Percentiles rank a stretch among this genome's conserved stretches.
phyloP scores from a whole-genome alignment of 768 basidiomycete genomes.

The Scleroderma citrinum region DNA sequence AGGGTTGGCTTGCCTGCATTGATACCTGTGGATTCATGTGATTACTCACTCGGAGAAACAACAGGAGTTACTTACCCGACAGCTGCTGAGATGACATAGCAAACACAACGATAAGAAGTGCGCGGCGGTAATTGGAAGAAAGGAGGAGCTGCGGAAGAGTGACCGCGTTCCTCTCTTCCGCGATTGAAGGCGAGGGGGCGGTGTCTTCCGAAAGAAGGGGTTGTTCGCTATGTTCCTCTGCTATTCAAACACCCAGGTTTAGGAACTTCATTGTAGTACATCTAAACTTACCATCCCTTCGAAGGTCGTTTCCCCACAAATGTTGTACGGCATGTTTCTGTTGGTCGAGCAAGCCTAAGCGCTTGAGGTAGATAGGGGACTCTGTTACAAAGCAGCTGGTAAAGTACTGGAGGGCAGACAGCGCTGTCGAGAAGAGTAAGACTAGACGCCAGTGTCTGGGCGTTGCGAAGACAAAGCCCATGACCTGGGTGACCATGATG shows the following conservation, averaged over 20 bases:
- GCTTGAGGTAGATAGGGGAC: conserved; percentile 63
- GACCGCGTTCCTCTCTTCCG: conserved; percentile 30
- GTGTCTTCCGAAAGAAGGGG: conserved; percentile 21
- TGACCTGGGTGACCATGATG: conserved; percentile 77
- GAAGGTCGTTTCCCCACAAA: conserved; percentile 47
- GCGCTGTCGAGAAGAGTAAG: conserved; percentile 50
- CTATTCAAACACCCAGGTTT: conserved; percentile 9
- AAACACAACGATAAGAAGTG: conserved; percentile 60
- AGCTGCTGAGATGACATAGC: conserved; percentile 77
- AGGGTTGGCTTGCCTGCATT: conserved; percentile 52
- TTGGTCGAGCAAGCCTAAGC: conserved; percentile 44
- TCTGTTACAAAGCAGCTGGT: conserved; percentile 53
- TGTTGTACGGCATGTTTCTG: conserved; percentile 38
- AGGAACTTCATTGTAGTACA: background rate
- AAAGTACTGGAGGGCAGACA: conserved; percentile 55
- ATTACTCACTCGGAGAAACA: background rate
- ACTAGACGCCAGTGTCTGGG: conserved; percentile 68
- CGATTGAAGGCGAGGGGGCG: conserved; percentile 10
- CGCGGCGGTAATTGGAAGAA: conserved; percentile 49
- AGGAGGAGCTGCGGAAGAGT: conserved; percentile 50
- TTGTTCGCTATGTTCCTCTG: conserved; percentile 22
- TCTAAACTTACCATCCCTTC: conserved; percentile 19
- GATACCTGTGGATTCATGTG: conserved; percentile 44
- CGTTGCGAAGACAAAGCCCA: conserved; percentile 67
- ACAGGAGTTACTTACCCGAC: conserved; percentile 44